Conservation (phyloP, 2,329 filamentous ascomycete genomes). For the Penicillium sp. region DNA sequence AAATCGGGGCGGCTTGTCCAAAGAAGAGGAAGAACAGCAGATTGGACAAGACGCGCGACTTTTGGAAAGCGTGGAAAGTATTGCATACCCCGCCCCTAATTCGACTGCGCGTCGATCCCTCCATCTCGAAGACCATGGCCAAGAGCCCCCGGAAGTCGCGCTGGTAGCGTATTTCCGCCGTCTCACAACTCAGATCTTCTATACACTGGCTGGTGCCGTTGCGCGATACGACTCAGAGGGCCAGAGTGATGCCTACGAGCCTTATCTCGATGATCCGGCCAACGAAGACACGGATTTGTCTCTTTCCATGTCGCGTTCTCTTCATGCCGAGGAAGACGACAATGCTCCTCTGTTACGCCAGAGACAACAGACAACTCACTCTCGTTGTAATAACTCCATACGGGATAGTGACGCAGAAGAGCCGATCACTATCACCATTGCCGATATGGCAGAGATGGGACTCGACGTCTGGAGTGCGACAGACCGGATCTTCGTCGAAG, state of each 20-base stretch:
- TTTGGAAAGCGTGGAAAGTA: conserved; percentile 34
- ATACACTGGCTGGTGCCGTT: conserved; percentile 42
- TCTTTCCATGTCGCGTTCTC: conserved; percentile 23
- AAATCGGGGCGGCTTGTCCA: conserved; percentile 50
- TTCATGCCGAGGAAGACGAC: conserved; percentile 27
- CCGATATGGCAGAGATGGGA: conserved; percentile 48
- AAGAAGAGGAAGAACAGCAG: conserved; percentile 50
- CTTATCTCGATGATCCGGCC: conserved; percentile 23
- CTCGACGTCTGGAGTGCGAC: conserved; percentile 48
- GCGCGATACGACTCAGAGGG: conserved; percentile 38
- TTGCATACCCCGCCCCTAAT: conserved; percentile 26
- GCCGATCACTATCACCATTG: conserved; percentile 37
- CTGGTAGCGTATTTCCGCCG: conserved; percentile 50
- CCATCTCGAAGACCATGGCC: conserved; percentile 25
- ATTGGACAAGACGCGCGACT: conserved; percentile 43
- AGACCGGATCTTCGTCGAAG: conserved; percentile 45
- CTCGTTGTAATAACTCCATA: not conserved
- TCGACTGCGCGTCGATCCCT: conserved; percentile 27
- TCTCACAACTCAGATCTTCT: conserved; percentile 45
- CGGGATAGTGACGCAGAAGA: conserved; percentile 15
- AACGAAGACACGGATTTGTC: conserved; percentile 23
- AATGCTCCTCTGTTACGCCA: conserved; percentile 25
- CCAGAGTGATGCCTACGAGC: conserved; percentile 13
- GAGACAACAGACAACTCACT: conserved; percentile 9
- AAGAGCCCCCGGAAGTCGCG: conserved; percentile 44